Evolutionary conservation across 345 rosid genomes (phyloP).

Genomic region (Anastatica hierochuntica): DNA sequence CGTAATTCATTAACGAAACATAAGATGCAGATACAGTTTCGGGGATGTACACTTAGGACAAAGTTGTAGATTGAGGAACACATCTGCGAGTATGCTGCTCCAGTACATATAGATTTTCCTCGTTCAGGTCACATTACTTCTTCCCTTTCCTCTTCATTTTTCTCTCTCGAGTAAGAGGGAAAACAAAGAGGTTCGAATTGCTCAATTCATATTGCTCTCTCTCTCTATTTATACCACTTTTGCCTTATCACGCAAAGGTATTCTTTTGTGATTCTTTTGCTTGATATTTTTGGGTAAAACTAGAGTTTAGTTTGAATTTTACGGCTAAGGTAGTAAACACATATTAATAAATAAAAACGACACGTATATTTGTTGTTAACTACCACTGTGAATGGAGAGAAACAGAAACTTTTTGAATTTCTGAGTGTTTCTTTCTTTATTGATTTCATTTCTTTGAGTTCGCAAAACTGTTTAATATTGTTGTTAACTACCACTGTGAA

Average conservation of each 20-base stretch:
- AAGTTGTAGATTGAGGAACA: conserved; percentile 89
- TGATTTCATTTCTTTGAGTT: too few relatives aligned
- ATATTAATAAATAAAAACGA: background rate
- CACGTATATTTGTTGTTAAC: background rate
- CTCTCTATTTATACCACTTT: background rate
- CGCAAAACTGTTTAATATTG: too few relatives aligned
- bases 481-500: background rate
- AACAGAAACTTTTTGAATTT: too few relatives aligned
- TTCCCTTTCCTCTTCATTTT: too few relatives aligned
- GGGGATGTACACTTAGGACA: conserved; percentile 98
- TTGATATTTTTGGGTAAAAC: conserved; percentile 1
- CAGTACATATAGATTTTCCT: conserved; percentile 47
- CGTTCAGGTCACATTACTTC: conserved; percentile 16
- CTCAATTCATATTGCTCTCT: conserved; percentile 8
- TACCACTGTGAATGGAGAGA: background rate
- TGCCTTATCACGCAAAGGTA: conserved; percentile 14
- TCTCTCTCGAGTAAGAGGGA: background rate
- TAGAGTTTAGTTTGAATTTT: conserved; percentile 9
- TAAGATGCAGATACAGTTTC: conserved; percentile 52
- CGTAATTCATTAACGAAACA: background rate
- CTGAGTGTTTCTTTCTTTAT: too few relatives aligned
- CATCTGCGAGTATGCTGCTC: conserved; percentile 49
- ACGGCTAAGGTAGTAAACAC: background rate
- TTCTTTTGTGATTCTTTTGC: conserved; percentile 4
- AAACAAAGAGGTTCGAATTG: background rate